Evolutionary conservation across 2,329 filamentous ascomycete species (phyloP), one percentile per base, ranked within the genome.

Genomic region (Aureobasidium uvarum): DNA sequence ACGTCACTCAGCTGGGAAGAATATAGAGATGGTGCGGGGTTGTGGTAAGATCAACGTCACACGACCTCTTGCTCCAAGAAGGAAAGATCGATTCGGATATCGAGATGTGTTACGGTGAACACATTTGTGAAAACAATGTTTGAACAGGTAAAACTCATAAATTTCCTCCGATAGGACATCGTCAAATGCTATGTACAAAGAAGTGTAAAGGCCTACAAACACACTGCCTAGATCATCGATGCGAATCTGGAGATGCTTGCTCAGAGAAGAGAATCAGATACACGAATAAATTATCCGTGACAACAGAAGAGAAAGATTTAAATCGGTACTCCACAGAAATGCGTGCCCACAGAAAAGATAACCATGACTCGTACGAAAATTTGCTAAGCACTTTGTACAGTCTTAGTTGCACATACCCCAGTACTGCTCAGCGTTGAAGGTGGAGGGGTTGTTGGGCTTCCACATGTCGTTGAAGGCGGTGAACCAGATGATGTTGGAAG

Each of bases 391-490:
- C 45, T 43, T 38, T 63, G 48, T 63, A 63, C 46, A 51, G 36
- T 52, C 60, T 63, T 63, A 63, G 48, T 63, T 63, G 63, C 52
- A 65, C 25, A 68, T 62, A 33, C 91, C 92, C 89, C 91, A 95
- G 77, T 82, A 92, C 74, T 87, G 84, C 79, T 96, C 92, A 2
- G 89, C 85, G 66, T 85, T 83, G 75, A 88, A 90, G 1, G 89
- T 89, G 25, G 76, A 80, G 2, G 80, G 74, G 62, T 79, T 82
- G 69, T 89, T 84, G 46, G 79, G 74, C 82, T 96, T 96, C 91
- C 92, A 96, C 59, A 81, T 72, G 68, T 92, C 89, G 76, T 96
- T 89, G 79, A 88, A 94, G 3, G 90, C 88, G 33, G 88, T 89
- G 78, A 95, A 94, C 25, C 96, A 79, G 69, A 93, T 84, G 50